Evolutionary conservation across 2,329 filamentous ascomycete species (phyloP), one percentile per base, ranked within the genome.

Genomic region (Domatiomyces globalis): DNA sequence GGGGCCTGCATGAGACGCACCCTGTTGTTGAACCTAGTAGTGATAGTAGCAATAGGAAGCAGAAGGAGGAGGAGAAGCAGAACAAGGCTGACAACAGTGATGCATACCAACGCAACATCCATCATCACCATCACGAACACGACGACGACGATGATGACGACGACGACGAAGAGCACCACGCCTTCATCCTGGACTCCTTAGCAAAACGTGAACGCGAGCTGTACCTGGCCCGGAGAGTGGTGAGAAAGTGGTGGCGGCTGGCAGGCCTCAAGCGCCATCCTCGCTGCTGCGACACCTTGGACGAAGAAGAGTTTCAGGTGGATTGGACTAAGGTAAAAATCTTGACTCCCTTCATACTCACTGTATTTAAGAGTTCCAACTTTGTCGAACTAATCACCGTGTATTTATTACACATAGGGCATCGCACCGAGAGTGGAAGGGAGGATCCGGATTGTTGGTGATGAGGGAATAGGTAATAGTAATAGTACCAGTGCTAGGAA

Each of bases 371-470:
- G 25, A 39, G 17, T 15, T 48, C 10, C 46, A 36, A n/a, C 27
- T 12, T 45, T 45, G 8, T 33, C 5, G 22, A 33, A 17, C 18
- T 18, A 49, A 20, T n/a, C 7, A n/a, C 5, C 5, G 36, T 17
- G 5, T 43, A 19, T 43, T 50, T 19, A 50, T 19, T 7, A 39
- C 45, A 90, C 86, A 7, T 79, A 78, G 55, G 83, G 85, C 1
- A 89, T 94, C 65, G 79, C 83, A 51, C 88, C 88, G 0, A 76
- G 77, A 51, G 55, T 90, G 7, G 87, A 94, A 64, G 87, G 86
- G 1, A 77, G 87, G 46, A 94, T 94, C 50, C 60, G 46, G 36
- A 61, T 61, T 33, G 43, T 54, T 15, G 49, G 49, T 6, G 44
- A 33, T 3, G 45, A 47, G 44, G 50, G 44, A 42, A 15, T 45